phyloP scores from a whole-genome alignment of 805 yeast species.

The Candida jianshihensis region DNA sequence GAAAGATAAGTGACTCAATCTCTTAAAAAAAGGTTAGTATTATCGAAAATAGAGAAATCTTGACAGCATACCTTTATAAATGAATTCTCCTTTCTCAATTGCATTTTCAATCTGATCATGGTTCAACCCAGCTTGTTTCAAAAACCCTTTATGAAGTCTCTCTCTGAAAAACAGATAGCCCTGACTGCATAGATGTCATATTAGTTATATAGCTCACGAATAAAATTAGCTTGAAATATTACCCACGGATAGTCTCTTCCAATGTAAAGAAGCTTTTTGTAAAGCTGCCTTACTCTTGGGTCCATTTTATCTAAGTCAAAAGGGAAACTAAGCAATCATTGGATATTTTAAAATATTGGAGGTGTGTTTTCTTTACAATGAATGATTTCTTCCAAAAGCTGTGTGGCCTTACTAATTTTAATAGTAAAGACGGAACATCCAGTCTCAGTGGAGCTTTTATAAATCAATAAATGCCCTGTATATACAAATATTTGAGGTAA shows the following conservation, averaged over 20 bases:
- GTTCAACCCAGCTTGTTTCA: not conserved
- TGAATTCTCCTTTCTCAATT: slow-evolving; percentile 1
- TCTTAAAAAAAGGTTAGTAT: not conserved
- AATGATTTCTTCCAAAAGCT: too few relatives aligned
- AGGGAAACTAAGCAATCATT: too few relatives aligned
- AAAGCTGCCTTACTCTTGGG: not conserved
- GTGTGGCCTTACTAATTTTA: too few relatives aligned
- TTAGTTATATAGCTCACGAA: too few relatives aligned
- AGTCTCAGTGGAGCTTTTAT: too few relatives aligned
- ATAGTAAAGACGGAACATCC: too few relatives aligned
- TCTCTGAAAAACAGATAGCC: slow-evolving; percentile 1
- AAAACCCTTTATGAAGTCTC: slow-evolving; percentile 1
- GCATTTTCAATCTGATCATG: not conserved
- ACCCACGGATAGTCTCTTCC: slow-evolving; percentile 1
- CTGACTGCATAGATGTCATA: too few relatives aligned
- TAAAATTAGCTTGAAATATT: too few relatives aligned
- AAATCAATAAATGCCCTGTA: too few relatives aligned
- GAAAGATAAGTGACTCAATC: not conserved
- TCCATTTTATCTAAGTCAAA: not conserved
- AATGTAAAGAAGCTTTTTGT: not conserved
- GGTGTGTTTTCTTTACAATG: too few relatives aligned
- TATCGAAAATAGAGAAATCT: not conserved
- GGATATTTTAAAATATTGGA: not conserved
- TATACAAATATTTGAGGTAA: too few relatives aligned
- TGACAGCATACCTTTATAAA: not conserved